Evolutionary conservation across 2,329 filamentous ascomycete species (phyloP).

Genomic region (Nothomitra cinnamomea): DNA sequence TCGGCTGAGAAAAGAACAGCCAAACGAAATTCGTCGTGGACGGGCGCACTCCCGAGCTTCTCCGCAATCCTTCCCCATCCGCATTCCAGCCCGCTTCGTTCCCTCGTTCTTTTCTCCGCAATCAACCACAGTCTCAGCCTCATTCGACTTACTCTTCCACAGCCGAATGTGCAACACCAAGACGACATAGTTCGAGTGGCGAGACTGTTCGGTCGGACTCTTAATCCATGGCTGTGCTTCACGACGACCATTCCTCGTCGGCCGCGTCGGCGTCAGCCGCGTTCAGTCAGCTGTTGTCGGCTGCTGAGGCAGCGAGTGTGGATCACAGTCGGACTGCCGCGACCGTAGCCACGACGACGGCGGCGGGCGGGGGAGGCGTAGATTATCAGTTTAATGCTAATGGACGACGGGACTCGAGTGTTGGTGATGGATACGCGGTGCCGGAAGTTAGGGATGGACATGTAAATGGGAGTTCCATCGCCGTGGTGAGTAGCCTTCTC

Average conservation of each 20-base stretch:
- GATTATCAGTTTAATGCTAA: neutral
- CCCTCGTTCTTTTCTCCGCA: too few relatives aligned
- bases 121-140: too few relatives aligned
- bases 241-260: neutral
- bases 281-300: conserved; percentile 1
- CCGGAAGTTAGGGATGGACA: neutral
- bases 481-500: neutral
- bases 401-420: neutral
- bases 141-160: neutral
- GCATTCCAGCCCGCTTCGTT: neutral
- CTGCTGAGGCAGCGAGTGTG: neutral
- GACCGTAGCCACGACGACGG: neutral
- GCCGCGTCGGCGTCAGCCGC: neutral
- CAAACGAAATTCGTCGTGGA: neutral
- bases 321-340: neutral
- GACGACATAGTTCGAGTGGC: too few relatives aligned
- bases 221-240: neutral
- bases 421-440: neutral
- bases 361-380: neutral
- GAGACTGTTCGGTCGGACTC: neutral
- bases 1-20: neutral
- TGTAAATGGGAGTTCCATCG: neutral
- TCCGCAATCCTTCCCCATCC: neutral
- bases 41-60: neutral
- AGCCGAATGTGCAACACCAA: too few relatives aligned